Conservation (phyloP, 2,329 filamentous ascomycete genomes). For the Chrysoporthe austroafricana region DNA sequence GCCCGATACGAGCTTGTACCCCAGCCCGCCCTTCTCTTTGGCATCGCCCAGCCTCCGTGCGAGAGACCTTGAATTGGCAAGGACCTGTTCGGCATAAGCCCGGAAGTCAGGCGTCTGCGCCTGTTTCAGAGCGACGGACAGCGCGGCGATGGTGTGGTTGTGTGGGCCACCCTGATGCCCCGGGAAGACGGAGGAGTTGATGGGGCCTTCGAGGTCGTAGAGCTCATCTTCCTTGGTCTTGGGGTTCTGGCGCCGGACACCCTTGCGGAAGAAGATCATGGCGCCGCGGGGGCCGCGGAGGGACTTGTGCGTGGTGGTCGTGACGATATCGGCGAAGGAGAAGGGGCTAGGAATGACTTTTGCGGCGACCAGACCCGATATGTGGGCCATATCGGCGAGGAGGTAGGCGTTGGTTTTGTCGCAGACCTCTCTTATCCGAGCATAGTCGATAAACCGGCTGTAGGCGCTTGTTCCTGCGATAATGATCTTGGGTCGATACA, state of each 20-base stretch:
- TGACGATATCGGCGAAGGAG: slow-evolving; percentile 88
- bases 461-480: slow-evolving; percentile 95
- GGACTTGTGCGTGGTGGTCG: slow-evolving; percentile 97
- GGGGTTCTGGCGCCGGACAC: slow-evolving; percentile 78
- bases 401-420: slow-evolving; percentile 93
- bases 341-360: slow-evolving; percentile 92
- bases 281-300: slow-evolving; percentile 92
- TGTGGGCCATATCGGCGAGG: slow-evolving; percentile 95
- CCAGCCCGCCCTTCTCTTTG: slow-evolving; percentile 76
- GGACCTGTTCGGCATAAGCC: slow-evolving; percentile 86
- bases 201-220: slow-evolving; percentile 90
- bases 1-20: slow-evolving; percentile 88
- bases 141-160: slow-evolving; percentile 97
- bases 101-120: slow-evolving; percentile 88
- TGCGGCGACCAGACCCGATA: slow-evolving; percentile 90
- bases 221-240: slow-evolving; percentile 85
- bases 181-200: slow-evolving; percentile 96
- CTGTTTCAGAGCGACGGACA: slow-evolving; percentile 94
- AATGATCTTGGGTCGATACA: slow-evolving; percentile 95
- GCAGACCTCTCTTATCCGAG: slow-evolving; percentile 85
- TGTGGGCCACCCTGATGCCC: slow-evolving; percentile 97
- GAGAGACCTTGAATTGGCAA: slow-evolving; percentile 89
- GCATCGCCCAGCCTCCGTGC: slow-evolving; percentile 67
- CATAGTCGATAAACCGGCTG: slow-evolving; percentile 94
- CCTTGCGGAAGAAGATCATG: slow-evolving; percentile 98